phyloP scores from a whole-genome alignment of 768 basidiomycete species.

The Asterophora lycoperdoides region DNA sequence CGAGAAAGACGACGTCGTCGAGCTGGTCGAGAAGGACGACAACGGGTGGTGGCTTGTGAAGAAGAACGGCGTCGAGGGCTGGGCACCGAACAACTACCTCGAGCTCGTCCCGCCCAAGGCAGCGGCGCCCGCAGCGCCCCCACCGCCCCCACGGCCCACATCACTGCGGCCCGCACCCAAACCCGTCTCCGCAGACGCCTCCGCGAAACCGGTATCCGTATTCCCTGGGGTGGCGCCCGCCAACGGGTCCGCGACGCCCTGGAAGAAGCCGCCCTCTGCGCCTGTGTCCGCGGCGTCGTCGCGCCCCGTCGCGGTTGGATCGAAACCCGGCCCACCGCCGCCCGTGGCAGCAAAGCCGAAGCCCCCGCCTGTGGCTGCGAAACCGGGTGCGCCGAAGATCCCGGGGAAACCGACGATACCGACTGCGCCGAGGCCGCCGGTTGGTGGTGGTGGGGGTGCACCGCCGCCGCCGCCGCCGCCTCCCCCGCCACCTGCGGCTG shows the following conservation, averaged over 20 bases:
- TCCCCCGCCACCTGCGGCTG: conserved; percentile 16
- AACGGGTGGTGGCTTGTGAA: conserved; percentile 99
- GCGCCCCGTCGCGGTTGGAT: too few species aligned
- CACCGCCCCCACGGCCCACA: conserved; percentile 53
- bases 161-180: conserved; percentile 29
- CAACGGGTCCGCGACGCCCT: conserved; percentile 68
- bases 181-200: conserved; percentile 45
- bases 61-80: conserved; percentile 78
- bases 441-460: conserved; percentile 23
- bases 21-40: conserved; percentile 87
- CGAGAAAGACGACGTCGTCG: conserved; percentile 87
- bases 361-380: conserved; percentile 25
- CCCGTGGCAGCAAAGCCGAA: conserved; percentile 51
- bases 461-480: conserved; percentile 11
- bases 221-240: conserved; percentile 70
- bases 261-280: conserved; percentile 55
- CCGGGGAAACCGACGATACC: conserved; percentile 58
- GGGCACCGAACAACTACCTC: conserved; percentile 94
- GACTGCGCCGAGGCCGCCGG: conserved; percentile 44
- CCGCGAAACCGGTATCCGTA: conserved; percentile 77
- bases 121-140: conserved; percentile 60
- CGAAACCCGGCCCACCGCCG: too few species aligned
- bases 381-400: conserved; percentile 28
- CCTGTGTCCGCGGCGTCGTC: conserved; percentile 41
- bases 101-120: conserved; percentile 71